phyloP scores from a whole-genome alignment of 257 asterid genomes.

The Capsicum baccatum region DNA sequence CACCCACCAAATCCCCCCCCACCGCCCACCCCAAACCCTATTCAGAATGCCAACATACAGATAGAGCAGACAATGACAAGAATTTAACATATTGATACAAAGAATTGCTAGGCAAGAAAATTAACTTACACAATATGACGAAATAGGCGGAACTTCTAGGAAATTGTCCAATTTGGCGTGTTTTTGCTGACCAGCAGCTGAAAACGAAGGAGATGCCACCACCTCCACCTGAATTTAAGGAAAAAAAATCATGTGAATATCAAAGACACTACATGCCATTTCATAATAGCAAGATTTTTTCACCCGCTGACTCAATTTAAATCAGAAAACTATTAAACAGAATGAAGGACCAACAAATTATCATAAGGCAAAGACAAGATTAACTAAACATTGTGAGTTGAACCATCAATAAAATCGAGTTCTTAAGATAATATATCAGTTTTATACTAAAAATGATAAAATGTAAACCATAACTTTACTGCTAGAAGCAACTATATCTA shows the following conservation, averaged over 20 bases:
- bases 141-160: constrained; percentile 81
- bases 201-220: constrained; percentile 68
- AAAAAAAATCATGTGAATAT: constrained; percentile 21
- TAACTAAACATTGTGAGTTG: background rate
- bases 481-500: background rate
- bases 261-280: constrained; percentile 1
- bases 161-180: constrained; percentile 68
- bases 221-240: constrained; percentile 48
- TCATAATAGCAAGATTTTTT: constrained; percentile 13
- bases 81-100: constrained; percentile 21
- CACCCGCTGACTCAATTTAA: background rate
- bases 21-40: background rate
- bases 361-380: background rate
- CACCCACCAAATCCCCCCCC: background rate
- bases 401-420: background rate
- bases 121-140: constrained; percentile 84
- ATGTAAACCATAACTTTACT: background rate
- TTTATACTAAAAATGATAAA: background rate
- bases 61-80: background rate
- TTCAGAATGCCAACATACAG: background rate
- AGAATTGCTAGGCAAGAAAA: constrained; percentile 18
- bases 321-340: background rate
- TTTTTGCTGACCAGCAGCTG: constrained; percentile 56
- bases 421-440: background rate
- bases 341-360: constrained; percentile 15